Base-by-base conservation (phyloP, 2,329 filamentous ascomycete species). In the Colletotrichum limetticola region DNA sequence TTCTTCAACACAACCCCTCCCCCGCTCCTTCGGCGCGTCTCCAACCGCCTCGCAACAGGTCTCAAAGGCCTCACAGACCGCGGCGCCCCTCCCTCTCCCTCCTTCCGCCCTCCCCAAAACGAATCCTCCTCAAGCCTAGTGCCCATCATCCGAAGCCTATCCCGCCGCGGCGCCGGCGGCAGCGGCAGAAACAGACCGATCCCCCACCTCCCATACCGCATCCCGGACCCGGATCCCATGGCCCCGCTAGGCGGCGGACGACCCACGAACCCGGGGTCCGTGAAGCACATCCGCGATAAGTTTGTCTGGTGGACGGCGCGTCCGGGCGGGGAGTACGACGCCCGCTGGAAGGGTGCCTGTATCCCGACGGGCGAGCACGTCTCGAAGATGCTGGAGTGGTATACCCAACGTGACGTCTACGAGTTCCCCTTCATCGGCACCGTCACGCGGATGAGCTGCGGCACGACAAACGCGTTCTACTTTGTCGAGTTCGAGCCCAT, bases 331-430 rank as follows among this genome's bases (percentile, higher is more conserved):
- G 60, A 64, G 22, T 42, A 59, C 30, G 49, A 32, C 19, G 55
- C 63, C 24, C 35, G 35, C 30, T 71, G 68, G 68, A 59, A 66
- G 30, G 52, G 37, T 1, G 16, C 53, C 30, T 22, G 12, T 16
- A 28, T 67, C 9, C 68, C 55, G 1, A 14, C 42, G 28, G 49
- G 32, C 4, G 37, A 30, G 2, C 42, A 66, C 12, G 63, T 66
- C 2, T 28, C 28, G 7, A 24, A 9, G 5, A 71, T 71, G 62
- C 30, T 71, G 42, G 26, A 42, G 1, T 71, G 62, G 68, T 71
- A 71, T 55, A 53, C 24, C 16, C 6, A 12, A 6, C 12, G 24
- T 14, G 9, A 22, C 2, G 16, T 59, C 19, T 59, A 60, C 55
- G 2, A 4, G 3, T 71, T 71, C 5, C 63, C 42, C 3, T 14